phyloP scores from a whole-genome alignment of 2,329 filamentous ascomycete genomes.

The Cercospora sp. region DNA sequence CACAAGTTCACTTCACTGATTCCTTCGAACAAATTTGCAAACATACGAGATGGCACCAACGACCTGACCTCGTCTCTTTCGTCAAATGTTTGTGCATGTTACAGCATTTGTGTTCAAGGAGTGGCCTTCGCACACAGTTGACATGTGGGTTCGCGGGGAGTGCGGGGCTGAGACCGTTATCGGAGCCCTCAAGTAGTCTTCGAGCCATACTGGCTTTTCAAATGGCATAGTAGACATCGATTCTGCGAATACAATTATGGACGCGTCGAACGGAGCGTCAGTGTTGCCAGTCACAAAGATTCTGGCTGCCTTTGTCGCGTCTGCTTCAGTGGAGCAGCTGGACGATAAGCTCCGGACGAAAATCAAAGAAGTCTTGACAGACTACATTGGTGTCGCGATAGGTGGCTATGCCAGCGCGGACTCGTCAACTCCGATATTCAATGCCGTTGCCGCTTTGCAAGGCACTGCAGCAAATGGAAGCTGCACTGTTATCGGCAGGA shows the following conservation, averaged over 20 bases:
- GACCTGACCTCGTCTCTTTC: neutral
- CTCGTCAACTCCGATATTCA: slow-evolving; percentile 33
- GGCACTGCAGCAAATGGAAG: slow-evolving; percentile 27
- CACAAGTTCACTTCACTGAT: neutral
- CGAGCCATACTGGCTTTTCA: neutral
- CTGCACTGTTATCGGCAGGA: slow-evolving; percentile 42
- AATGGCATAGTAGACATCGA: neutral
- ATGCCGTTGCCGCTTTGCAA: slow-evolving; percentile 32
- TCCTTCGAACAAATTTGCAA: neutral
- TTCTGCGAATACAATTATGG: neutral
- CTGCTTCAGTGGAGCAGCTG: slow-evolving; percentile 25
- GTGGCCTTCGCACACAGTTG: neutral
- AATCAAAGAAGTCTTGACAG: slow-evolving; percentile 37
- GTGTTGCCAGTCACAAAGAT: slow-evolving; percentile 31
- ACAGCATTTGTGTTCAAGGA: neutral
- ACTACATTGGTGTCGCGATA: slow-evolving; percentile 35
- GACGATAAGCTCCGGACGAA: slow-evolving; percentile 28
- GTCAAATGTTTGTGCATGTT: neutral
- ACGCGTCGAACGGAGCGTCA: neutral
- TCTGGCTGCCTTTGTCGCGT: slow-evolving; percentile 32
- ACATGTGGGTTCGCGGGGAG: neutral
- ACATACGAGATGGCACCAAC: neutral
- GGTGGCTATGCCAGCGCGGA: slow-evolving; percentile 32
- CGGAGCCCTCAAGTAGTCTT: neutral
- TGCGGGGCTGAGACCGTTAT: neutral